Evolutionary conservation across 2,329 filamentous ascomycete species (phyloP).

Genomic region (Tolypocladium inflatum): DNA sequence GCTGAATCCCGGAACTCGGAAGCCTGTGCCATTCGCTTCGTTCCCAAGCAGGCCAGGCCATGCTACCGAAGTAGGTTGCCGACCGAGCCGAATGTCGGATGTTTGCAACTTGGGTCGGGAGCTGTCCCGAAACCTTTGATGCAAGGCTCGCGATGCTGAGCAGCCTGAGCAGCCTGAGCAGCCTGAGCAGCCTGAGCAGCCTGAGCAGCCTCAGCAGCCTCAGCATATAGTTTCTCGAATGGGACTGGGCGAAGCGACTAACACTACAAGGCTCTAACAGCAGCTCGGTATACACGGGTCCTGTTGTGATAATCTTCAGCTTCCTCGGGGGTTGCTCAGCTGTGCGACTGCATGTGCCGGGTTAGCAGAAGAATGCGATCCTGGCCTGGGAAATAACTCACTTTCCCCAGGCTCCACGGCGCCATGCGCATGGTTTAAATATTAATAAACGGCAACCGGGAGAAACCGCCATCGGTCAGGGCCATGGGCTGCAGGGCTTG

Average conservation of each 20-base stretch:
- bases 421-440: background rate
- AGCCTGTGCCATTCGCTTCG: background rate
- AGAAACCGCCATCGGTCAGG: background rate
- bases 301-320: background rate
- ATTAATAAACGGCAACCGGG: background rate
- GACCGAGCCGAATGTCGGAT: background rate
- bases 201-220: too few species aligned
- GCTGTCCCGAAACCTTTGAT: background rate
- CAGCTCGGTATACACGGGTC: background rate
- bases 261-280: background rate
- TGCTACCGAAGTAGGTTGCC: background rate
- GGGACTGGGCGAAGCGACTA: background rate
- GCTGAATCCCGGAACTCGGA: background rate
- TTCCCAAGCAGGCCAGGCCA: background rate
- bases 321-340: background rate
- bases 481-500: background rate
- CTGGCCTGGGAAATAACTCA: background rate
- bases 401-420: background rate
- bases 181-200: too few species aligned
- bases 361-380: background rate
- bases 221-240: background rate
- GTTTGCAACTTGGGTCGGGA: background rate
- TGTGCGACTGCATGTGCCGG: background rate
- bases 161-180: too few species aligned
- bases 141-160: background rate